Percentiles rank a stretch among this genome's conserved stretches.
These are phyloP conservation scores for Lachancea lanzarotensis DNA, from an alignment of 805 yeast species.

Conservation along the genomic window DNA sequence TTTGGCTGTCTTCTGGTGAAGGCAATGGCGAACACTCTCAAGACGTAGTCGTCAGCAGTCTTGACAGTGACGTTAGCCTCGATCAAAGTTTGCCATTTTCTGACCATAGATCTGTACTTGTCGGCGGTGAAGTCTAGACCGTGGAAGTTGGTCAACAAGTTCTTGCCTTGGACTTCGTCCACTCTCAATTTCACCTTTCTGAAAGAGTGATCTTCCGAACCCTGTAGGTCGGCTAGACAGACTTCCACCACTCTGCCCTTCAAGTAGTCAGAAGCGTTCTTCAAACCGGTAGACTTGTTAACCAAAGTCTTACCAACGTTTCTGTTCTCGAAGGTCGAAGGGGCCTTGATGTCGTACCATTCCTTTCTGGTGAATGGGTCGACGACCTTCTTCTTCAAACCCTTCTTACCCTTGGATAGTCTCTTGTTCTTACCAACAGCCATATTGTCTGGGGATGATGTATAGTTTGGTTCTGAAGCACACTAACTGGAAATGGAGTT, in stretches of 20 bases:
- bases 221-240: conserved; percentile 94
- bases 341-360: conserved; percentile 98
- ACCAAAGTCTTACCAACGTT: conserved; percentile 97
- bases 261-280: conserved; percentile 95
- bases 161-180: conserved; percentile 98
- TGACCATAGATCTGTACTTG: conserved; percentile 94
- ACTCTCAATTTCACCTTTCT: conserved; percentile 97
- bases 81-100: conserved; percentile 98
- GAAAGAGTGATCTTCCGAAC: conserved; percentile 97
- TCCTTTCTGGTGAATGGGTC: conserved; percentile 99
- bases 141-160: conserved; percentile 98
- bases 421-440: conserved; percentile 88
- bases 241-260: conserved; percentile 97
- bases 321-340: conserved; percentile 97
- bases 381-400: conserved; percentile 97
- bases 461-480: neutral
- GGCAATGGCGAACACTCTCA: conserved; percentile 94
- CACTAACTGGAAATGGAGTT: neutral
- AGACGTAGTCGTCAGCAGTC: conserved; percentile 95
- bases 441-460: conserved; percentile 34
- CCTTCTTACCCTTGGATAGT: conserved; percentile 86
- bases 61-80: conserved; percentile 98
- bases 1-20: conserved; percentile 97
- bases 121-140: conserved; percentile 97
- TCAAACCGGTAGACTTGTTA: conserved; percentile 97